These are phyloP conservation scores for Salvia rosmarinus DNA, from an alignment of 257 asterid genomes.

Conservation along the genomic window DNA sequence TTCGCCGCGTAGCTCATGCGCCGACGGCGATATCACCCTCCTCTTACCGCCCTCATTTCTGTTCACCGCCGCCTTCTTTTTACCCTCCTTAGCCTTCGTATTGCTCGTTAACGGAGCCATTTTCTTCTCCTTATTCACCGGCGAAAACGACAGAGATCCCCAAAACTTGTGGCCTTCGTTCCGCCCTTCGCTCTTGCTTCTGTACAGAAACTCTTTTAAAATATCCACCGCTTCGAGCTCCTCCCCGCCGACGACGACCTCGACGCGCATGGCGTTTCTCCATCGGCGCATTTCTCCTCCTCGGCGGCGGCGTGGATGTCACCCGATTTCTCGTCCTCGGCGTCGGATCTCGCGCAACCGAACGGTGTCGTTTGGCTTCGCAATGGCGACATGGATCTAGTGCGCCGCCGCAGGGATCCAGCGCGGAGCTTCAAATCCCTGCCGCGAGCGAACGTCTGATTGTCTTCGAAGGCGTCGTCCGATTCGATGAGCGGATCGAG, in stretches of 20 bases:
- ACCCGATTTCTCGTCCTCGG: background rate
- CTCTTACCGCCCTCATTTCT: constrained; percentile 47
- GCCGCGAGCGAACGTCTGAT: constrained; percentile 44
- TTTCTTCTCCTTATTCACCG: constrained; percentile 62
- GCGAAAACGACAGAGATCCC: constrained; percentile 67
- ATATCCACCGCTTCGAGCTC: constrained; percentile 76
- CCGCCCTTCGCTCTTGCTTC: constrained; percentile 93
- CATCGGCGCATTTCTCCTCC: constrained; percentile 25
- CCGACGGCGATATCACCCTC: constrained; percentile 52
- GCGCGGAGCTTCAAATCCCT: constrained; percentile 62
- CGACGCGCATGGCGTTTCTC: constrained; percentile 61
- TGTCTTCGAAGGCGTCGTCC: constrained; percentile 43
- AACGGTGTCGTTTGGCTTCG: constrained; percentile 45
- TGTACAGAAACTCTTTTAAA: constrained; percentile 77
- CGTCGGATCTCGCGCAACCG: constrained; percentile 37
- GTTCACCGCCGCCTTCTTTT: constrained; percentile 46
- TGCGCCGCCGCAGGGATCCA: constrained; percentile 72
- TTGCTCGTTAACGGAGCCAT: constrained; percentile 30
- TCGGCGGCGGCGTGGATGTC: background rate
- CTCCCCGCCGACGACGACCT: constrained; percentile 84
- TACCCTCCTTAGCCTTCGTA: constrained; percentile 29
- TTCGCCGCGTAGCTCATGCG: constrained; percentile 88
- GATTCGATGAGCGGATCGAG: constrained; percentile 59
- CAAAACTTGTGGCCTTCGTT: constrained; percentile 64
- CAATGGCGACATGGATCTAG: constrained; percentile 87